Base-by-base conservation (phyloP, 306 rosid genomes). In the Astragalus glycyphyllos region DNA sequence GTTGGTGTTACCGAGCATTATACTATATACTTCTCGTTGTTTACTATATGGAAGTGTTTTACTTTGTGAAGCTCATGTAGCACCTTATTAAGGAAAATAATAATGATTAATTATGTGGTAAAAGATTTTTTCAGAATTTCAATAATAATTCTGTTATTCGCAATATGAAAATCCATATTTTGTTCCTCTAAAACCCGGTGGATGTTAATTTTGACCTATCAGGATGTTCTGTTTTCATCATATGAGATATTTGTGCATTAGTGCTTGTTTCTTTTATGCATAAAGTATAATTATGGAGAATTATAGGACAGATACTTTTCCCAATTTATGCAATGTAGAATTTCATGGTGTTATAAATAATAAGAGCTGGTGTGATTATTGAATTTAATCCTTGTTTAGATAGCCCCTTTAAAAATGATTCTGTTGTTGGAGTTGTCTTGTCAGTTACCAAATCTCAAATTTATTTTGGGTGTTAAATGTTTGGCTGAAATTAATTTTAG, bases 341-440 rank as follows among this genome's bases (percentile, higher is more conserved):
- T 67, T 63, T 55, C 60, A 55, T 74, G 40, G 45, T 38, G 45
- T 65, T 45, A 65, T 59, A 20, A 70, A 69, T 77, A 56, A 58
- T 11, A 23, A 61, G 35, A 31, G 53, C 40, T 46, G 45, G 72
- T 10, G n/a, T 58, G 54, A 60, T 32, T 55, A 7, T 67, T 65
- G 77, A 77, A 65, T 62, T 48, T 64, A 62, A 38, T 69, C 54
- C 53, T 53, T 42, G 26, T 20, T 54, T 62, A 2, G 54, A 32
- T 51, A 45, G 29, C 70, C 60, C 49, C 51, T 51, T 10, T 32
- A 62, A 41, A 9, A 46, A 16, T 53, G 72, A 62, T 55, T 61
- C 35, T 62, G 44, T 40, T 68, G 26, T 40, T 71, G 23, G 48
- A n/a, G 40, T 67, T 76, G 69, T 59, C 47, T 40, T 38, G 4